Conservation (phyloP, 2,329 filamentous ascomycete species). For the Claviceps sp. region DNA sequence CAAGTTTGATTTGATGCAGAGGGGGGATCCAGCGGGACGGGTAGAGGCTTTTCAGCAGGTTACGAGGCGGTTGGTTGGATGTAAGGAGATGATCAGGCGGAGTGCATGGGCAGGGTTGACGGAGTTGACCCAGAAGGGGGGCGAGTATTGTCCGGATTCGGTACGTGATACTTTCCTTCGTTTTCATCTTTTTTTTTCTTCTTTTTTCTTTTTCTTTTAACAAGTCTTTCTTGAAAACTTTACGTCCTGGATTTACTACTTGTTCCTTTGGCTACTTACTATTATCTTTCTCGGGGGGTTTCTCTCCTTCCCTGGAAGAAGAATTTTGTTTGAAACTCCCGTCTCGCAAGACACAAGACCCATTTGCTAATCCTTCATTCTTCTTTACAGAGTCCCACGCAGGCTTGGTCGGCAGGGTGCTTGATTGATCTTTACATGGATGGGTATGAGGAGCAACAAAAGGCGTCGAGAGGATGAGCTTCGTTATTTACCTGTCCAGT, state of each 20-base stretch:
- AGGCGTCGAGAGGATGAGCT: neutral
- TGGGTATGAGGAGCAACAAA: conserved; percentile 44
- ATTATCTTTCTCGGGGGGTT: neutral
- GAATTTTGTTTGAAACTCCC: neutral
- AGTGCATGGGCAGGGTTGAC: conserved; percentile 83
- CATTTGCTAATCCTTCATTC: neutral
- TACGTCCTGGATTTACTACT: neutral
- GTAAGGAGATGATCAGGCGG: conserved; percentile 69
- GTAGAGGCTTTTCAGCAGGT: conserved; percentile 93
- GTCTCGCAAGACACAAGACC: neutral
- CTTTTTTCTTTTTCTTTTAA: neutral
- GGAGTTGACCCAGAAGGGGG: conserved; percentile 85
- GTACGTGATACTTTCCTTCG: conserved; percentile 29
- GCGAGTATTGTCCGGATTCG: conserved; percentile 74
- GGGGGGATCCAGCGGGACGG: conserved; percentile 45
- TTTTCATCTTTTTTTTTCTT: neutral
- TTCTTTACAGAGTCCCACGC: conserved; percentile 61
- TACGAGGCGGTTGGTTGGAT: conserved; percentile 66
- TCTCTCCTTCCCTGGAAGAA: neutral
- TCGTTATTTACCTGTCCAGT: neutral
- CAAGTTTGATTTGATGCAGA: conserved; percentile 72
- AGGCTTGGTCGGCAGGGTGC: conserved; percentile 92
- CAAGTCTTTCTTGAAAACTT: too few relatives aligned
- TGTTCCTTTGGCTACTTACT: neutral
- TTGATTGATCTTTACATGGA: conserved; percentile 95